Evolutionary conservation across 345 rosid species (phyloP).

Genomic region (thale cress (Arabidopsis thaliana)): TAIR10.1 NC_003074.8:3541001-3541500

Average conservation of each 20-base stretch:
- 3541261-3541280: neutral
- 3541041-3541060: too few species aligned
- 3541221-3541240: neutral
- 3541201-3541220: neutral
- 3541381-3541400: too few species aligned
- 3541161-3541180: slow-evolving; percentile 1
- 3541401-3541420: too few species aligned
- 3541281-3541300: neutral
- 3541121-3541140: too few species aligned
- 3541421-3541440: too few species aligned
- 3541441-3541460: neutral
- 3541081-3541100: neutral
- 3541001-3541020: slow-evolving; percentile 26
- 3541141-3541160: slow-evolving; percentile 17
- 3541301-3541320: neutral
- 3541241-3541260: too few species aligned
- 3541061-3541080: too few species aligned
- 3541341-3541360: neutral
- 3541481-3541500: too few species aligned
- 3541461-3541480: too few species aligned
- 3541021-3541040: slow-evolving; percentile 17
- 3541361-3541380: too few species aligned
- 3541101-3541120: neutral
- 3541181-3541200: neutral
- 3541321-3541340: neutral